Evolutionary conservation across 2,329 filamentous ascomycete genomes (phyloP).

Genomic region (Penicillium crustosum): DNA sequence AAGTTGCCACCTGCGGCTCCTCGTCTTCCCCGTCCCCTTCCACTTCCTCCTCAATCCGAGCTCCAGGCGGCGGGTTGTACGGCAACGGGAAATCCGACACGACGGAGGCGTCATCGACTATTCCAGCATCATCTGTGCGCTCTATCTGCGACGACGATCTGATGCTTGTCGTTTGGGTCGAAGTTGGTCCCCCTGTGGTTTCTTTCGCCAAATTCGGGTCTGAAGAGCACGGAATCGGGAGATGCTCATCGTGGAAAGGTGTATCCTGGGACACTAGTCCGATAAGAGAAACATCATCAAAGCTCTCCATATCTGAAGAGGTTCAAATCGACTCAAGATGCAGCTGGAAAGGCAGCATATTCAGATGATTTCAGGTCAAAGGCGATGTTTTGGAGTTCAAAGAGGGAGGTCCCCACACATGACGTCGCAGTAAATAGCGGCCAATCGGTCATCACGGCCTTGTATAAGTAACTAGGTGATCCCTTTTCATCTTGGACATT

Average conservation of each 20-base stretch:
- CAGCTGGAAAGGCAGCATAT: not conserved
- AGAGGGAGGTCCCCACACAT: constrained; percentile 2
- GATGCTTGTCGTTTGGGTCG: constrained; percentile 14
- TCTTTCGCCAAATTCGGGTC: constrained; percentile 15
- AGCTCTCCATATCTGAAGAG: constrained; percentile 38
- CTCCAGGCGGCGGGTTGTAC: constrained; percentile 35
- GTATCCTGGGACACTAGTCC: constrained; percentile 20
- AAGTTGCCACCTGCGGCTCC: constrained; percentile 46
- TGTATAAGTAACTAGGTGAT: too few species aligned
- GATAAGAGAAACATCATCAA: constrained; percentile 37
- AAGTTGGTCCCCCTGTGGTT: constrained; percentile 12
- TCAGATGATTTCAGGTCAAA: not conserved
- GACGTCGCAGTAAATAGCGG: constrained; percentile 7
- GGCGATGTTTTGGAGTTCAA: not conserved
- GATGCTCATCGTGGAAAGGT: constrained; percentile 17
- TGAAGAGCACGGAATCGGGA: not conserved
- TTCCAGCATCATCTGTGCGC: constrained; percentile 19
- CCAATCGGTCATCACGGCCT: too few species aligned
- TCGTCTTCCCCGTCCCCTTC: constrained; percentile 45
- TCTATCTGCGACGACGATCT: constrained; percentile 7
- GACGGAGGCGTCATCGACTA: constrained; percentile 17
- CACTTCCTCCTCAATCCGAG: constrained; percentile 34
- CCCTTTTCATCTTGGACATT: too few species aligned
- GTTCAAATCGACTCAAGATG: not conserved
- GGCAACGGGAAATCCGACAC: constrained; percentile 30